Evolutionary conservation across 2,329 filamentous ascomycete genomes (phyloP).

Genomic region (Xenoacremonium recifei): DNA sequence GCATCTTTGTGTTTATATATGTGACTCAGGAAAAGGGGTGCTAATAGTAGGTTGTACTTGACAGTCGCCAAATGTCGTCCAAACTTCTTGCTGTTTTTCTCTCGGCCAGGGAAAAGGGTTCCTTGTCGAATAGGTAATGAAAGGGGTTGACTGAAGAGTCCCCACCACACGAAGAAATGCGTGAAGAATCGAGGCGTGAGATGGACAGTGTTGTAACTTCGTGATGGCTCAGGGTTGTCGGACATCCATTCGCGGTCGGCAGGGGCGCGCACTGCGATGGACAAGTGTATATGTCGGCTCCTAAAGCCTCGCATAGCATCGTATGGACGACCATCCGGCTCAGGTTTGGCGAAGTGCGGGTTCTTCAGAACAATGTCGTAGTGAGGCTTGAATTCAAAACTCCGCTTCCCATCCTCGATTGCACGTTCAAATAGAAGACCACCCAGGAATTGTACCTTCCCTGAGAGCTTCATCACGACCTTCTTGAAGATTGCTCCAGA

Average conservation of each 20-base stretch:
- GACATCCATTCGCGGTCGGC: conserved; percentile 83
- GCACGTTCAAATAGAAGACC: conserved; percentile 92
- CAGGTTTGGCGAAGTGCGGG: conserved; percentile 67
- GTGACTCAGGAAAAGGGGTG: conserved; percentile 90
- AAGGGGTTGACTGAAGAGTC: conserved; percentile 91
- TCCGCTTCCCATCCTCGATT: conserved; percentile 67
- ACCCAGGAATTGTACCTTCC: conserved; percentile 89
- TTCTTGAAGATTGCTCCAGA: conserved; percentile 91
- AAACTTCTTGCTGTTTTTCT: conserved; percentile 98
- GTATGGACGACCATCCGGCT: conserved; percentile 56
- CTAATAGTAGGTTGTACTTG: conserved; percentile 92
- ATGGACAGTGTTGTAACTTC: conserved; percentile 95
- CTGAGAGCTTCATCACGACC: conserved; percentile 97
- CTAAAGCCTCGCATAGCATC: conserved; percentile 97
- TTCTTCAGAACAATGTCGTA: conserved; percentile 87
- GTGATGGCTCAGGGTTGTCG: conserved; percentile 70
- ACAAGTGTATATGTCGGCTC: conserved; percentile 95
- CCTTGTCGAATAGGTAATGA: conserved; percentile 93
- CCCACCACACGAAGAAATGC: conserved; percentile 98
- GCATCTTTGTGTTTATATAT: conserved; percentile 98
- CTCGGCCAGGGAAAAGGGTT: conserved; percentile 82
- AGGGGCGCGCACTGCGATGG: conserved; percentile 85
- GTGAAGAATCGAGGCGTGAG: conserved; percentile 95
- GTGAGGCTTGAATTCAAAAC: conserved; percentile 87
- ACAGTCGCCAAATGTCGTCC: conserved; percentile 95